phyloP scores from a whole-genome alignment of 805 yeast species.

The Candida coquimbonensis region DNA sequence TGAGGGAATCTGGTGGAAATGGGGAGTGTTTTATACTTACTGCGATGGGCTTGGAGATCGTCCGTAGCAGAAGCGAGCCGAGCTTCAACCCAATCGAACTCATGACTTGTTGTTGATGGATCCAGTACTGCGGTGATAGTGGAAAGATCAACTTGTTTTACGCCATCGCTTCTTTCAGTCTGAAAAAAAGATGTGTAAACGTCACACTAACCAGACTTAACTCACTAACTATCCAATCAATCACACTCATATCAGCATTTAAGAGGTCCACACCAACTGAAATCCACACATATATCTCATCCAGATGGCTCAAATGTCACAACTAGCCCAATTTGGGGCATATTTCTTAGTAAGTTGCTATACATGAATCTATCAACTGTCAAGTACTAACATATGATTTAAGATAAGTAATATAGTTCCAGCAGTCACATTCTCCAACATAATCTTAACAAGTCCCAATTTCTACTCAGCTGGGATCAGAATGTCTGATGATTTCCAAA shows the following conservation, averaged over 20 bases:
- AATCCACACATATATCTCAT: not conserved
- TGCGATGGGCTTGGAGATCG: conserved; percentile 76
- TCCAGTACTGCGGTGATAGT: too few species aligned
- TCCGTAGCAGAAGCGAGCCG: conserved; percentile 62
- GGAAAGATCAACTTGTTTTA: too few species aligned
- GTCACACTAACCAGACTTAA: too few species aligned
- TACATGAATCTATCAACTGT: not conserved
- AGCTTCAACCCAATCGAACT: conserved; percentile 72
- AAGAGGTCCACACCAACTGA: not conserved
- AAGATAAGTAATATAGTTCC: conserved; percentile 33
- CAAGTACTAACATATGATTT: not conserved
- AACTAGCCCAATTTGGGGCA: conserved; percentile 12
- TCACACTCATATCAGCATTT: not conserved
- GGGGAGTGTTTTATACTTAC: conserved; percentile 14
- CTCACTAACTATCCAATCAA: too few species aligned
- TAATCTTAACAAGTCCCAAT: conserved; percentile 39
- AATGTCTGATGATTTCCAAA: conserved; percentile 42
- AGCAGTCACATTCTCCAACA: conserved; percentile 28
- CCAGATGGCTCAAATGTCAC: conserved; percentile 10
- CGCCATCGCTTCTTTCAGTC: too few species aligned
- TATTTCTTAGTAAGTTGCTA: conserved; percentile 12
- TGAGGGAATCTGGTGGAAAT: not conserved
- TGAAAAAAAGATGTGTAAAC: too few species aligned
- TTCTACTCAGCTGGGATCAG: conserved; percentile 37
- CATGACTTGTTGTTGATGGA: conserved; percentile 32